Evolutionary conservation across 2,329 filamentous ascomycete genomes (phyloP).

Genomic region (Neocucurbitaria cava): DNA sequence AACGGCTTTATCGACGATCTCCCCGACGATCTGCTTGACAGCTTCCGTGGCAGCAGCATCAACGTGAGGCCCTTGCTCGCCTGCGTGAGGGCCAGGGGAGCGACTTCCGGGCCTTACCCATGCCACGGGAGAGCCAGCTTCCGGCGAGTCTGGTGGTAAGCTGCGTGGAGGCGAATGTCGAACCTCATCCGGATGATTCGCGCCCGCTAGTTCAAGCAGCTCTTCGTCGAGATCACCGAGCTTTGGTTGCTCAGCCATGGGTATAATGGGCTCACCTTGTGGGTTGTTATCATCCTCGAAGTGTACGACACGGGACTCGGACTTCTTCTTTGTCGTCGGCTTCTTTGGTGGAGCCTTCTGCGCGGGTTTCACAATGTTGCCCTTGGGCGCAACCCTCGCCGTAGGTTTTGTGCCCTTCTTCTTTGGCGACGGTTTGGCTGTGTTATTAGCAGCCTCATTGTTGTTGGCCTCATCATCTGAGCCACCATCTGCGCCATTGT

Average conservation of each 20-base stretch:
- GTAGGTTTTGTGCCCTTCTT: not conserved
- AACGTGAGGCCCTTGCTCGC: not conserved
- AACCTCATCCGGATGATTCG: not conserved
- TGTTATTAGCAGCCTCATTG: not conserved
- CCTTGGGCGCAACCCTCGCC: not conserved
- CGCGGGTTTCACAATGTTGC: too few species aligned
- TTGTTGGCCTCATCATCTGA: not conserved
- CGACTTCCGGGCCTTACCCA: not conserved
- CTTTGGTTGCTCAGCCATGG: not conserved
- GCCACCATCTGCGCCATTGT: not conserved
- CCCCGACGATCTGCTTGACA: not conserved
- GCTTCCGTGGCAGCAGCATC: not conserved
- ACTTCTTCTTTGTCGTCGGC: not conserved
- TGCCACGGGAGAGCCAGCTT: not conserved
- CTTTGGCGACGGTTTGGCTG: not conserved
- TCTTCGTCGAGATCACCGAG: conserved; percentile 4
- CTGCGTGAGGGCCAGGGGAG: not conserved
- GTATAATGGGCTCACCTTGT: not conserved
- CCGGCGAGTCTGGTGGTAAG: not conserved
- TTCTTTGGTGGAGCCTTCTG: not conserved
- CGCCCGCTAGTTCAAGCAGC: conserved; percentile 5
- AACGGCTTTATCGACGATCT: not conserved
- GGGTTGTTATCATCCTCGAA: not conserved
- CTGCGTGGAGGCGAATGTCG: not conserved
- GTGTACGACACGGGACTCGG: not conserved